Evolutionary conservation across 805 yeast species (phyloP), one percentile per base, ranked within the genome.

Genomic region (Suhomyces kilbournensis): DNA sequence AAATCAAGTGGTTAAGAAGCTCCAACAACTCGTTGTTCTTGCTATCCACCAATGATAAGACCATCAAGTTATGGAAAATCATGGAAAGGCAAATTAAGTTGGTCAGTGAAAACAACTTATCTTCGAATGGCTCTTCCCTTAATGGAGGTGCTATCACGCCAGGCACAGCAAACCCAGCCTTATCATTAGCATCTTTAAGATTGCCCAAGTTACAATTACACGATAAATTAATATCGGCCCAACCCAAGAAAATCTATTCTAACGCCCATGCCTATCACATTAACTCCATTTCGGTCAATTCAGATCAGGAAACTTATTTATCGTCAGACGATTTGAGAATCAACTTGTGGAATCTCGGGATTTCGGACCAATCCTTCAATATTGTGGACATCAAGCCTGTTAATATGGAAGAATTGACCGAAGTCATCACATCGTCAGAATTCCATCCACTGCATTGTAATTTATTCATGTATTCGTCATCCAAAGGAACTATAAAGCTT

Each of bases 211-310:
- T 90, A 72, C 85, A 96, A n/a, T 77, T 89, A 54, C 99, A 94
- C 72, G 99, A 94, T 70, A 90, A 91, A 62, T 88, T 94, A 61
- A 88, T 94, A 53, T 93, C 96, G 40, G 97, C 98, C 1, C 88
- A 92, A 57, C 98, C 99, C 25, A 88, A 92, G 64, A 84, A 84
- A 60, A 86, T 92, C 50, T 94, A 88, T 72, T 84, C 96, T 40
- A 96, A 96, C 71, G 99, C 97, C 7, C 99, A 94, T 72, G 96
- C 98, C 38, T 94, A 94, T 73, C 99, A 94, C 71, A 94, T 94
- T 67, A 93, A 94, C 75, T 90, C 98, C 49, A 90, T 94, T 64
- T 87, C 96, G 53, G 86, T 91, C 56, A 96, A 94, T 71, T 85
- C 92, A 12, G 99, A 94, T 74, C 96, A 91, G 60, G 99, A 94